Evolutionary conservation across 768 basidiomycete species (phyloP).

Genomic region (Tricholoma sp.): DNA sequence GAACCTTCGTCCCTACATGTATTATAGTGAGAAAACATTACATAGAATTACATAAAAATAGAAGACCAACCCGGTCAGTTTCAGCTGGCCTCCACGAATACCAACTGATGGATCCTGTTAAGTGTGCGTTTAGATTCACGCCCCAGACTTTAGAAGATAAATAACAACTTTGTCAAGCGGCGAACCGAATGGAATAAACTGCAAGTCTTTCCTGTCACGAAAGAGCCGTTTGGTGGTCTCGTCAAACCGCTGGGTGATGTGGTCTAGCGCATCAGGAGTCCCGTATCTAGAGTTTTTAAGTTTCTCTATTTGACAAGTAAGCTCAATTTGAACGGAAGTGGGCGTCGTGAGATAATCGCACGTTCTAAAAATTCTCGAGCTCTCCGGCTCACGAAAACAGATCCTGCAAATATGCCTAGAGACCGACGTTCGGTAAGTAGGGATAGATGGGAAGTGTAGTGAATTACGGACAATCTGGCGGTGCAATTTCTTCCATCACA

Average conservation of each 20-base stretch:
- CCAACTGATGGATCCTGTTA: slow-evolving; percentile 51
- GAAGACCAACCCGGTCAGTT: slow-evolving; percentile 55
- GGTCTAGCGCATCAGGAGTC: slow-evolving; percentile 63
- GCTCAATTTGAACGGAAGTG: background rate
- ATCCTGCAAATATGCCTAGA: slow-evolving; percentile 76
- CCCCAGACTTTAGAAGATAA: background rate
- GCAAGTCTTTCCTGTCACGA: slow-evolving; percentile 58
- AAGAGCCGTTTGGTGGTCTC: slow-evolving; percentile 81
- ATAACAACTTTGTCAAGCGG: slow-evolving; percentile 57
- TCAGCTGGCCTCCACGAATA: slow-evolving; percentile 68
- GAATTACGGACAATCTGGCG: slow-evolving; percentile 62
- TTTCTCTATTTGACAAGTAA: slow-evolving; percentile 45
- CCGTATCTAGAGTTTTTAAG: slow-evolving; percentile 72
- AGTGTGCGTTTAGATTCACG: background rate
- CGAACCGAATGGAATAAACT: slow-evolving; percentile 74
- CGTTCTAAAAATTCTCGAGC: slow-evolving; percentile 72
- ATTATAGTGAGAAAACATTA: slow-evolving; percentile 1
- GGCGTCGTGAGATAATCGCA: slow-evolving; percentile 14
- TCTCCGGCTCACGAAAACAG: slow-evolving; percentile 75
- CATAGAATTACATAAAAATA: background rate
- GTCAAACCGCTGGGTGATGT: slow-evolving; percentile 76
- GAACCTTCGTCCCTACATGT: slow-evolving; percentile 27
- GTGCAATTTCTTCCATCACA: slow-evolving; percentile 78
- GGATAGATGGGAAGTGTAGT: background rate
- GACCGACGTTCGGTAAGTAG: slow-evolving; percentile 1